Conservation (phyloP, 2,329 filamentous ascomycete genomes). For the Fusarium pseudocircinatum region DNA sequence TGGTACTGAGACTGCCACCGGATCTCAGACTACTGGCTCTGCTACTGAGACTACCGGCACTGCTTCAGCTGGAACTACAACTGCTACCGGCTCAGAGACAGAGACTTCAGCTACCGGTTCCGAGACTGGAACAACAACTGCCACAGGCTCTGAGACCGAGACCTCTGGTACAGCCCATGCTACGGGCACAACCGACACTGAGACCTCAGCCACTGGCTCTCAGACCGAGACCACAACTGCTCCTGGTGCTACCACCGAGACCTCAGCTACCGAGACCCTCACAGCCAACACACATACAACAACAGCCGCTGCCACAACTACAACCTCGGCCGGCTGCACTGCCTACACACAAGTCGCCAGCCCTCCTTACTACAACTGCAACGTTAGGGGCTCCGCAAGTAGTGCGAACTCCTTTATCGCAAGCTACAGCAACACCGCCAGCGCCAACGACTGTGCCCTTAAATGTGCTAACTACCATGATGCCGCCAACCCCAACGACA, state of each 20-base stretch:
- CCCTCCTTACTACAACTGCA: background rate
- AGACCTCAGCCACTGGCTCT: background rate
- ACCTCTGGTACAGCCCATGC: background rate
- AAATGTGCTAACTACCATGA: background rate
- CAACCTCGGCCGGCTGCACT: background rate
- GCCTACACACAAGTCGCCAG: background rate
- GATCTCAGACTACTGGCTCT: background rate
- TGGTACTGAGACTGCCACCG: slow-evolving; percentile 4
- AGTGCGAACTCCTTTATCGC: background rate
- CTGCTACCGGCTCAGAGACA: background rate
- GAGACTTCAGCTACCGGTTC: background rate
- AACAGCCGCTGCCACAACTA: background rate
- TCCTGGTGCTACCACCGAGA: background rate
- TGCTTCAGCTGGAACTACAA: background rate
- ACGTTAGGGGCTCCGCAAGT: background rate
- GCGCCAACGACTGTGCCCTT: background rate
- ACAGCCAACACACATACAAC: background rate
- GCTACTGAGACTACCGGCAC: background rate
- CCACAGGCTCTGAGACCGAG: background rate
- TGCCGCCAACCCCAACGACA: background rate
- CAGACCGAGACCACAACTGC: background rate
- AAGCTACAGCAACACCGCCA: background rate
- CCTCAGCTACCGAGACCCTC: background rate
- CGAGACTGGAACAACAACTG: background rate
- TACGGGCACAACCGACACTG: background rate